These are phyloP conservation scores for Kodamaea anthophila DNA, from an alignment of 1,139 yeast species.

Conservation along the genomic window DNA sequence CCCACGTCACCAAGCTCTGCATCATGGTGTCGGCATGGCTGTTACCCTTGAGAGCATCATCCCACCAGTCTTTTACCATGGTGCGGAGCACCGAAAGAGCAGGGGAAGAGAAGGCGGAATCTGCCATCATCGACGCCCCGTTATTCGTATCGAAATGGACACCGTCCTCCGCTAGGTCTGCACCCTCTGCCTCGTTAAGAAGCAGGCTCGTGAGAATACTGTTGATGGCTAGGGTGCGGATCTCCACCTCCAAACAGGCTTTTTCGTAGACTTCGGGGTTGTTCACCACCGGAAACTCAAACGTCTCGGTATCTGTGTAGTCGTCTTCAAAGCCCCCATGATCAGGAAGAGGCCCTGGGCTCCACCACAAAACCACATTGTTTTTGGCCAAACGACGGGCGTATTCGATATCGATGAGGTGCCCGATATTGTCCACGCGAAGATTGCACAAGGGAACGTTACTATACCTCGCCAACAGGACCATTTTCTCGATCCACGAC, in stretches of 20 bases:
- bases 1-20: constrained; percentile 83
- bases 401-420: constrained; percentile 77
- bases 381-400: constrained; percentile 67
- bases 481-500: constrained; percentile 65
- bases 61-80: constrained; percentile 92
- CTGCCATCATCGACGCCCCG: constrained; percentile 55
- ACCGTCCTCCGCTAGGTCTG: constrained; percentile 60
- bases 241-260: constrained; percentile 72
- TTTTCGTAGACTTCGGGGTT: constrained; percentile 76
- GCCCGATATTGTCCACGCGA: constrained; percentile 68
- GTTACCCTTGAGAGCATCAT: constrained; percentile 68
- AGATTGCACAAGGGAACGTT: constrained; percentile 84
- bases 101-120: constrained; percentile 74
- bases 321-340: constrained; percentile 82
- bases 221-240: constrained; percentile 76
- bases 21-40: constrained; percentile 80
- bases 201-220: constrained; percentile 80
- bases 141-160: constrained; percentile 35
- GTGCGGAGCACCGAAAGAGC: constrained; percentile 66
- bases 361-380: constrained; percentile 90
- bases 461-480: constrained; percentile 62
- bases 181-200: constrained; percentile 86
- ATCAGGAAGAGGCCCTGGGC: constrained; percentile 73
- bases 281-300: constrained; percentile 69
- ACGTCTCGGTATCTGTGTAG: constrained; percentile 46